These are phyloP conservation scores for Bryum argenteum DNA, from an alignment of 225 moss, liverwort and hornwort species.

Conservation along the genomic window DNA sequence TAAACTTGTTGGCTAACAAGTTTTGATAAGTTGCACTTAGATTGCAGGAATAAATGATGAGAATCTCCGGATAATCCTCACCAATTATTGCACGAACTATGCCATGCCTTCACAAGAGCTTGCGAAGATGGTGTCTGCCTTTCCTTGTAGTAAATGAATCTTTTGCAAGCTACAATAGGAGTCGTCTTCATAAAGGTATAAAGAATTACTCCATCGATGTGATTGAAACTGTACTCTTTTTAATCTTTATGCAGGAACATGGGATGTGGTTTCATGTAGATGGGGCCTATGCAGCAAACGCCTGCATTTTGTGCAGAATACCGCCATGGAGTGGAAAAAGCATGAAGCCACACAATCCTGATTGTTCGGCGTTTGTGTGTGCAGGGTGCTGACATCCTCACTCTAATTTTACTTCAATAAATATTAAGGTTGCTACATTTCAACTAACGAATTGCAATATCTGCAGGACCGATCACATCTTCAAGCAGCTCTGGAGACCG, in stretches of 20 bases:
- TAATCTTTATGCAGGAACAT: conserved; percentile 48
- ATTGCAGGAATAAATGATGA: conserved; percentile 61
- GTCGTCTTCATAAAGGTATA: too few species aligned
- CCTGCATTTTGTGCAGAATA: conserved; percentile 83
- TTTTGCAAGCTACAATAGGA: too few species aligned
- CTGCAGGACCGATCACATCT: conserved; percentile 47
- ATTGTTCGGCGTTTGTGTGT: conserved; percentile 85
- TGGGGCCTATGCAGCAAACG: conserved; percentile 76
- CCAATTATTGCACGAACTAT: conserved; percentile 58
- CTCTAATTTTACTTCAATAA: too few species aligned
- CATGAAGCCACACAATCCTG: conserved; percentile 86
- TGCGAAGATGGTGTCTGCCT: conserved; percentile 48
- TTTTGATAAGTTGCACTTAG: conserved; percentile 33
- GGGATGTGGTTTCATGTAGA: conserved; percentile 89
- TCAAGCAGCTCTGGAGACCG: conserved; percentile 53
- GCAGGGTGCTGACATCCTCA: conserved; percentile 43
- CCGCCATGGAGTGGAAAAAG: conserved; percentile 74
- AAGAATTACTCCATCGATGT: too few species aligned
- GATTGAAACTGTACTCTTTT: too few species aligned
- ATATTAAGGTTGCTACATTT: too few species aligned
- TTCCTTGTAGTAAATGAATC: too few species aligned
- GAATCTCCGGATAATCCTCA: conserved; percentile 61
- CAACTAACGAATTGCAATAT: too few species aligned
- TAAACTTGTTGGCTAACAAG: too few species aligned
- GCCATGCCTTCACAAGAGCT: conserved; percentile 55